Evolutionary conservation across 176 grass and related monocot genomes (phyloP), one percentile per base, ranked within the genome.

Genomic region (Triticum turgidum): DNA sequence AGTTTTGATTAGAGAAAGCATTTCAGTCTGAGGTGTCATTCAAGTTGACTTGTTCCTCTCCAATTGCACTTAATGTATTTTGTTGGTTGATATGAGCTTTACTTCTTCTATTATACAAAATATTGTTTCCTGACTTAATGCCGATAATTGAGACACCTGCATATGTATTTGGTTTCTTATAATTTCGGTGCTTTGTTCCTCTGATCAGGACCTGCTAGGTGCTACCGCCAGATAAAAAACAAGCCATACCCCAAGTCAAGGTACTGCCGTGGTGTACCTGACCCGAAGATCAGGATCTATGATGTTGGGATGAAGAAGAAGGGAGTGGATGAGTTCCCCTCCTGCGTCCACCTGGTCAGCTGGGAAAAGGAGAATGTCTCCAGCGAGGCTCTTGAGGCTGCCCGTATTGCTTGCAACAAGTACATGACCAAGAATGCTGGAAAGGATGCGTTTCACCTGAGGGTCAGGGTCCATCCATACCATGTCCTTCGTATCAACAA

Each of bases 401-500:
- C 89, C 7, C 89, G 79, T 18, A 91, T 91, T 61, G 84, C 89
- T 39, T 91, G 84, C 89, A 91, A 91, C 72, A 88, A 91, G 78
- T 91, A 87, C 80, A 91, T 91, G 89, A 87, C 85, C 35, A 91
- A 82, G 34, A 64, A 62, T 52, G 72, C 89, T 14, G 89, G 88
- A 3, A 90, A 90, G 83, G 83, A 90, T 47, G 68, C 88, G 38
- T 90, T 90, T 77, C 88, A 90, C 83, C 78, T 87, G 34, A 81
- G 77, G 65, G 84, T 90, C 61, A 76, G 88, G 39, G 88, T 83
- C 22, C 88, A 90, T 17, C 84, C 88, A 2, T 90, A 87, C 84
- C 88, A 90, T 82, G 84, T 90, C 34, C 83, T 87, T 51, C 77
- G 78, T 15, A 90, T 90, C 88, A 86, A 90, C 88, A 90, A 90